Percentiles rank a stretch among this genome's conserved stretches.
These are phyloP conservation scores for Auriscalpium vulgare DNA, from an alignment of 768 basidiomycete genomes.

Conservation along the genomic window DNA sequence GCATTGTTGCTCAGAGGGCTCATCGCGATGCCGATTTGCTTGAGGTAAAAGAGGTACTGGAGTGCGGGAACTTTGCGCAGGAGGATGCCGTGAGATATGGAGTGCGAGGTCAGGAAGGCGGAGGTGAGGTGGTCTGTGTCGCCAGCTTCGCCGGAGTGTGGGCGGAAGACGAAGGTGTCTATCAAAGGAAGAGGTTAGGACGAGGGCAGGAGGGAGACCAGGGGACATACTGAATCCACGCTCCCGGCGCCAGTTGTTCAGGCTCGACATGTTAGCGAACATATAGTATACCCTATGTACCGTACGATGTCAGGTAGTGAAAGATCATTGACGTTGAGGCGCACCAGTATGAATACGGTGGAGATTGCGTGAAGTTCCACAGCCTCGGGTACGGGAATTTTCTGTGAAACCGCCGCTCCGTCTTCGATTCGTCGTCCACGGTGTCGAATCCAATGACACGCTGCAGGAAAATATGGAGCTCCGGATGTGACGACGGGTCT, in stretches of 20 bases:
- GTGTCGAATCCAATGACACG: constrained; percentile 95
- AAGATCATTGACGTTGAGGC: constrained; percentile 13
- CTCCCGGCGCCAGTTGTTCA: constrained; percentile 85
- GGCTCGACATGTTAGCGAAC: constrained; percentile 91
- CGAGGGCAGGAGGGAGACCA: not conserved
- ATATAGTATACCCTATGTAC: constrained; percentile 84
- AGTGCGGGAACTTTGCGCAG: constrained; percentile 95
- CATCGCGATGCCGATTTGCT: constrained; percentile 98
- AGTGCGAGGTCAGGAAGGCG: constrained; percentile 93
- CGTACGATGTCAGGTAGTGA: constrained; percentile 3
- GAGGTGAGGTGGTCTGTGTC: constrained; percentile 97
- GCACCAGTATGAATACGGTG: constrained; percentile 93
- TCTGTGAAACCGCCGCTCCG: constrained; percentile 82
- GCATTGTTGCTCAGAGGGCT: constrained; percentile 97
- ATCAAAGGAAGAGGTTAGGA: constrained; percentile 2
- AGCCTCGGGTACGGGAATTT: constrained; percentile 89
- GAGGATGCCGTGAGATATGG: constrained; percentile 98
- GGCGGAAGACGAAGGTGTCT: constrained; percentile 96
- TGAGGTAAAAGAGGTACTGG: constrained; percentile 95
- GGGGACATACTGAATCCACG: constrained; percentile 81
- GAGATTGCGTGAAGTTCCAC: constrained; percentile 87
- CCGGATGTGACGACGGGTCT: constrained; percentile 83
- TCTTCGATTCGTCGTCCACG: constrained; percentile 98
- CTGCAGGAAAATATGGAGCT: constrained; percentile 91
- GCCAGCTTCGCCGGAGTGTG: constrained; percentile 96